phyloP scores from a whole-genome alignment of 2,329 filamentous ascomycete species.

The Graphiopsis chlorocephala region DNA sequence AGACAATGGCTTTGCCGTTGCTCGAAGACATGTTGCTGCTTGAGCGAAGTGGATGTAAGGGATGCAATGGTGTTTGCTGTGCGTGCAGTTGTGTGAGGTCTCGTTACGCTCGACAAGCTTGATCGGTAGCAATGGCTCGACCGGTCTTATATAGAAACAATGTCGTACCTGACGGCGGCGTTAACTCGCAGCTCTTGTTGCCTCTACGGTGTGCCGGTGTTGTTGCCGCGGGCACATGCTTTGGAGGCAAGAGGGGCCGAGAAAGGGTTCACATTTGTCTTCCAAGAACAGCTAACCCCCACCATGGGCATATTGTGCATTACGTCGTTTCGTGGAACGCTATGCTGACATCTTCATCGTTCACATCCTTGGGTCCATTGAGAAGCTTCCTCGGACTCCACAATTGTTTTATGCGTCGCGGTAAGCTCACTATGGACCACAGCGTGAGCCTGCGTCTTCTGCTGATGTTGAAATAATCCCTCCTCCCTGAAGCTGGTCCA shows the following conservation, averaged over 20 bases:
- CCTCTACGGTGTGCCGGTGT: background rate
- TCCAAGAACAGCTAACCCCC: background rate
- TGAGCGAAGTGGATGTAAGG: background rate
- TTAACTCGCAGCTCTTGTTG: background rate
- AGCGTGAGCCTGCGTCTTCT: background rate
- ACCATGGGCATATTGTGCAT: background rate
- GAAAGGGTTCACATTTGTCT: background rate
- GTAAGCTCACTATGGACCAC: background rate
- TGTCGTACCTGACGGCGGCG: background rate
- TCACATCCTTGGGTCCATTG: background rate
- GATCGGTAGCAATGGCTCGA: background rate
- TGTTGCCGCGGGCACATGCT: background rate
- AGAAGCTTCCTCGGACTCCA: background rate
- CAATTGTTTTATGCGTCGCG: background rate
- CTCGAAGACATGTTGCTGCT: conserved; percentile 2
- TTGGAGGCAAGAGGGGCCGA: background rate
- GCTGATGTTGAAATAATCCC: background rate
- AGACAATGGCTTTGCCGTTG: conserved; percentile 39
- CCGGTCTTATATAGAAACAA: background rate
- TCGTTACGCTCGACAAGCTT: background rate
- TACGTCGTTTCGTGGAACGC: background rate
- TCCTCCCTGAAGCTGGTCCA: background rate
- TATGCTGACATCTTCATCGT: background rate
- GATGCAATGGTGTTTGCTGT: background rate
- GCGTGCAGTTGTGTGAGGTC: background rate